Conservation (phyloP, 768 basidiomycete species). For the Collybia sp. region DNA sequence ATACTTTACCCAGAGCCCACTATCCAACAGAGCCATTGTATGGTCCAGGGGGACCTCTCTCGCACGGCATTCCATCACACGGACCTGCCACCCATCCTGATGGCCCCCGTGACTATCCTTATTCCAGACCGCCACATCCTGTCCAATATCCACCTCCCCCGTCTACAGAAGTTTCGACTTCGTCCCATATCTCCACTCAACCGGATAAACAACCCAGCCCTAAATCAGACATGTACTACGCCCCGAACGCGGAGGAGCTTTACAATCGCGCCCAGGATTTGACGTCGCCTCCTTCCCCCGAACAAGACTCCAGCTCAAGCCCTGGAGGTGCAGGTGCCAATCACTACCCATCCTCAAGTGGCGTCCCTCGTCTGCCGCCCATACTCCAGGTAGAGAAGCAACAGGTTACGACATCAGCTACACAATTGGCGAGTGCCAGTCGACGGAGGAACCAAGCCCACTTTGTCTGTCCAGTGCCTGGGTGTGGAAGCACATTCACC, state of each 20-base stretch:
- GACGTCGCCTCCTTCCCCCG: conserved; percentile 25
- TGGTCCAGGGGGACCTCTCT: conserved; percentile 31
- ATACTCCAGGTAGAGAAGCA: conserved; percentile 91
- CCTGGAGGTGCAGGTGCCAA: conserved; percentile 45
- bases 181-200: conserved; percentile 15
- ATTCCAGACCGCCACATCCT: conserved; percentile 34
- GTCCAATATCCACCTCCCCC: conserved; percentile 29
- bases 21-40: conserved; percentile 30
- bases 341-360: conserved; percentile 48
- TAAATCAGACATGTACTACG: conserved; percentile 42
- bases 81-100: conserved; percentile 39
- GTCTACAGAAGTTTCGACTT: conserved; percentile 18
- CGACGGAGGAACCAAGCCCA: conserved; percentile 87
- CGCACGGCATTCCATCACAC: conserved; percentile 37
- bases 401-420: conserved; percentile 93
- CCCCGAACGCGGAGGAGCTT: conserved; percentile 49
- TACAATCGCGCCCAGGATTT: conserved; percentile 44
- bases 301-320: conserved; percentile 21
- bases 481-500: conserved; percentile 97
- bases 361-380: conserved; percentile 63
- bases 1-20: conserved; percentile 22
- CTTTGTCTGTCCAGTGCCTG: conserved; percentile 91
- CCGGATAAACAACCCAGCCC: conserved; percentile 21
- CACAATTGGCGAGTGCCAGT: conserved; percentile 87
- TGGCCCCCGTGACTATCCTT: conserved; percentile 36